Evolutionary conservation across 1,284 basidiomycete species (phyloP).

Genomic region (Hypsizygus ulmarius): DNA sequence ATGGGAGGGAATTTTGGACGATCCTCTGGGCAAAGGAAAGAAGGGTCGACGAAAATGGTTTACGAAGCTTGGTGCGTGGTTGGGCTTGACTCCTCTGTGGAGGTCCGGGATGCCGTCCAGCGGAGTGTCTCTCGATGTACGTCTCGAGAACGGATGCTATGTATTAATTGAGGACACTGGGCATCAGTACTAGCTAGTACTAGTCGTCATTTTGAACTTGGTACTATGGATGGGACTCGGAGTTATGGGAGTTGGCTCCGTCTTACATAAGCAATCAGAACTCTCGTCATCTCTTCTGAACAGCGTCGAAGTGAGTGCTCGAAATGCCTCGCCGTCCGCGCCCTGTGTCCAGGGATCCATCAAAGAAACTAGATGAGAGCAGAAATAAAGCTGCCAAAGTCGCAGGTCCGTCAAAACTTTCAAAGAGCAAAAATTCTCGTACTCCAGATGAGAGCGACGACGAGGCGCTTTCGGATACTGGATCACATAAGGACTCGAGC

Average conservation of each 20-base stretch:
- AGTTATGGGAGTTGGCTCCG: background rate
- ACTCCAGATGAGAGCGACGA: background rate
- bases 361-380: background rate
- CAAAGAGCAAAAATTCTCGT: background rate
- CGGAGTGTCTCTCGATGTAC: constrained; percentile 60
- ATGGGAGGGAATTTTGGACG: constrained; percentile 71
- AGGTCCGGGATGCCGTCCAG: constrained; percentile 45
- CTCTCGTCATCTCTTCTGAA: background rate
- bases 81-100: constrained; percentile 65
- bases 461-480: background rate
- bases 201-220: constrained; percentile 1
- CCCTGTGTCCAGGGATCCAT: constrained; percentile 23
- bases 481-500: background rate
- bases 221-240: background rate
- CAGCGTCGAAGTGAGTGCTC: too few relatives aligned
- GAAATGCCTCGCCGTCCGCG: constrained; percentile 36
- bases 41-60: constrained; percentile 39
- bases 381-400: too few relatives aligned
- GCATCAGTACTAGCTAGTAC: background rate
- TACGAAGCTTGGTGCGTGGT: constrained; percentile 61
- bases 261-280: background rate
- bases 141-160: constrained; percentile 55
- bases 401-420: too few relatives aligned
- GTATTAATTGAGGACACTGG: constrained; percentile 35
- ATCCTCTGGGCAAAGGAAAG: constrained; percentile 43